Conservation (phyloP, 352 stramenopile species). For the Peronosclerospora sorghi region DNA sequence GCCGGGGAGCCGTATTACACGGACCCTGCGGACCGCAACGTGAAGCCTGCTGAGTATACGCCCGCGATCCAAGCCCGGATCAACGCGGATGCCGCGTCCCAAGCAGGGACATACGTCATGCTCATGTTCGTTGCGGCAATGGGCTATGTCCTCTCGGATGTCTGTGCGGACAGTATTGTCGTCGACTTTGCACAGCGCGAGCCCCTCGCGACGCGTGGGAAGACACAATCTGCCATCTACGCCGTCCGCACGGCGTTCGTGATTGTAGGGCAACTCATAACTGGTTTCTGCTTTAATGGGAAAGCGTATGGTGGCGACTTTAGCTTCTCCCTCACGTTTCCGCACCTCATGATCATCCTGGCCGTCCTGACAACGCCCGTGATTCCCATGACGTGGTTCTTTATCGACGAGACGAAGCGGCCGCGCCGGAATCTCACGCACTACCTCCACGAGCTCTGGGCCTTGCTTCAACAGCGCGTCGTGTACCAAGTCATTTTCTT, state of each 20-base stretch:
- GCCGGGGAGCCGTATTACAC: constrained; percentile 47
- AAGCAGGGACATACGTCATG: constrained; percentile 35
- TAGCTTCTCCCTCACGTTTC: constrained; percentile 36
- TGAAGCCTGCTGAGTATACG: constrained; percentile 15
- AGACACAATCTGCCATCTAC: constrained; percentile 47
- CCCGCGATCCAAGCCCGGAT: constrained; percentile 19
- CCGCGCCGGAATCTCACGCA: constrained; percentile 14
- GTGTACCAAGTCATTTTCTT: constrained; percentile 22
- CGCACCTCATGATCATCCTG: constrained; percentile 35
- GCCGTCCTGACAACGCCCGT: constrained; percentile 23
- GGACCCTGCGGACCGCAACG: constrained; percentile 15
- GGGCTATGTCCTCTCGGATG: constrained; percentile 22
- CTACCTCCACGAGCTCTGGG: constrained; percentile 31
- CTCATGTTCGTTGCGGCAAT: constrained; percentile 44
- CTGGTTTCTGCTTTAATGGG: constrained; percentile 41
- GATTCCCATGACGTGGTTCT: constrained; percentile 35
- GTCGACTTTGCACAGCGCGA: constrained; percentile 52
- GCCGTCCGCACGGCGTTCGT: constrained; percentile 31
- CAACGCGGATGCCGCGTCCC: constrained; percentile 24
- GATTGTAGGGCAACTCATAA: constrained; percentile 28
- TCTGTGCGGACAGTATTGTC: constrained; percentile 37
- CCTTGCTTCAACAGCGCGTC: constrained; percentile 14
- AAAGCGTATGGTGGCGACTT: constrained; percentile 26
- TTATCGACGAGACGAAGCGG: constrained; percentile 41
- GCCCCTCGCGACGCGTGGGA: constrained; percentile 33